Evolutionary conservation across 257 asterid species (phyloP), one percentile per base, ranked within the genome.

Genomic region (Primulina tabacum): DNA sequence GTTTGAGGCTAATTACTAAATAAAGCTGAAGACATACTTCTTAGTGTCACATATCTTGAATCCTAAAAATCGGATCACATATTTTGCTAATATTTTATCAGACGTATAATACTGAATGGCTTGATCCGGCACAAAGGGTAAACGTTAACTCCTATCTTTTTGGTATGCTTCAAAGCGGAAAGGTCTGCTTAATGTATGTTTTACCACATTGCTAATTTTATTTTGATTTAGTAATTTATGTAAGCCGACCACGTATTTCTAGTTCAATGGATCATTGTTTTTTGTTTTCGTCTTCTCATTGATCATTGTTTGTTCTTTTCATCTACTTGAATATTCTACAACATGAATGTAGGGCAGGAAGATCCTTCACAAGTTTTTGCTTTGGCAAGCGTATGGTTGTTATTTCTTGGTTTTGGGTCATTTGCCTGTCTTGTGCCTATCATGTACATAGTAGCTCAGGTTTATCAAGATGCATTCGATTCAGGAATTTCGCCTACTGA

Each of bases 281-380:
- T n/a, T 3, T 32, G 34, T 5, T 32, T 33, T 14, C 65, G 61
- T 69, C 86, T 82, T 74, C 78, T 83, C 26, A 24, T 24, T 24
- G 47, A 14, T 60, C 33, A 55, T 69, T 57, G n/a, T 32, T 16
- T 60, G 16, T 3, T 32, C 7, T 5, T 32, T 33, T 14, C 65
- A 57, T 69, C 86, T 82, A 76, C 78, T 83, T 93, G 92, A 84
- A 86, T 81, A 81, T 74, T 72, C 73, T 79, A 76, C 74, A 79
- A 80, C 89, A 70, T 91, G 87, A 70, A 79, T 89, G 94, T 94
- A 90, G 97, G 97, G 97, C 99, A 94, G 99, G 97, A 89, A 83
- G 97, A 94, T 77, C 92, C 90, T 77, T 85, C 97, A 29, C 99
- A 90, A 84, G 96, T 82, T 71, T 82, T 88, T 56, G 99, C 97